Evolutionary conservation across 2,329 filamentous ascomycete species (phyloP).

Genomic region (Exophiala calicioides): DNA sequence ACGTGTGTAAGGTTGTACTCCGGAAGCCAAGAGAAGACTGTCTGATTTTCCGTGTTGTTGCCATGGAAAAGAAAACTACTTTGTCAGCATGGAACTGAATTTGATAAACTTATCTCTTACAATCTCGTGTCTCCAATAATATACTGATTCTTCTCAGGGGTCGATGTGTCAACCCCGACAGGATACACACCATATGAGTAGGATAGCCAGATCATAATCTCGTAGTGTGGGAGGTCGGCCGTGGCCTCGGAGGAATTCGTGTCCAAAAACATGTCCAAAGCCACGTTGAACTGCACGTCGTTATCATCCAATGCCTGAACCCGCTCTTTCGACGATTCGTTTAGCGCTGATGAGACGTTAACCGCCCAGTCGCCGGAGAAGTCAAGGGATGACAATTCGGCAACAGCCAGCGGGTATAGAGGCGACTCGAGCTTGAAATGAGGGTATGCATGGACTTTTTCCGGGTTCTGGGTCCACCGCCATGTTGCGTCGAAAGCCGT

Average conservation of each 20-base stretch:
- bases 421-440: conserved; percentile 14
- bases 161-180: conserved; percentile 7
- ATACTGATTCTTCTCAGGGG: conserved; percentile 11
- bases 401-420: conserved; percentile 2
- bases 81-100: background rate
- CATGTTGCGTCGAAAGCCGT: conserved; percentile 15
- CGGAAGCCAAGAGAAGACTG: conserved; percentile 11
- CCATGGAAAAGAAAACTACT: conserved; percentile 13
- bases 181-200: conserved; percentile 9
- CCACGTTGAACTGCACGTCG: conserved; percentile 11
- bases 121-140: conserved; percentile 13
- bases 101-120: background rate
- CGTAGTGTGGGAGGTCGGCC: conserved; percentile 3
- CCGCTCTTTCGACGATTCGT: background rate
- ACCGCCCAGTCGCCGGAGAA: conserved; percentile 2
- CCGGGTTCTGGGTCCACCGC: conserved; percentile 7
- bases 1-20: conserved; percentile 9
- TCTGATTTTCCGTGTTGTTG: conserved; percentile 13
- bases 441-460: conserved; percentile 13
- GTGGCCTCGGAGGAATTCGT: background rate
- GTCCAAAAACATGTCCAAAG: conserved; percentile 16
- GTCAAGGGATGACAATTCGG: background rate
- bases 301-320: conserved; percentile 1
- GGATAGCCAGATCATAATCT: conserved; percentile 16
- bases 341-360: conserved; percentile 5